Percentiles rank a stretch among this genome's conserved stretches.
Evolutionary conservation across 768 basidiomycete genomes (phyloP).

Genomic region (Suillus brevipes): DNA sequence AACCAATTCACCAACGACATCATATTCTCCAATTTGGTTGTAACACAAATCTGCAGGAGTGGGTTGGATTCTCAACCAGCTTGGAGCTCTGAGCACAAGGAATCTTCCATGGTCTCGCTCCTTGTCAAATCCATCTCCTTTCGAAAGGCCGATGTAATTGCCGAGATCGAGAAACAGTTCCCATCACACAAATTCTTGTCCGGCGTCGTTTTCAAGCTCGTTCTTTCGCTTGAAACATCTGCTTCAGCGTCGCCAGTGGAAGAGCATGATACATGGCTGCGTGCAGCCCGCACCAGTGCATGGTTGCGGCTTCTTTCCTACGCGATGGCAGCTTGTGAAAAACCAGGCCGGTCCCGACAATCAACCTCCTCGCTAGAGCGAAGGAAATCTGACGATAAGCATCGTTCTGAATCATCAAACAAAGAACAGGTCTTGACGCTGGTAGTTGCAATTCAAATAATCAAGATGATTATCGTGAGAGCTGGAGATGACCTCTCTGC

Average conservation of each 20-base stretch:
- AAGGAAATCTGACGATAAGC: slow-evolving; percentile 46
- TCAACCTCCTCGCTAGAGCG: slow-evolving; percentile 36
- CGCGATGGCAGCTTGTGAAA: slow-evolving; percentile 53
- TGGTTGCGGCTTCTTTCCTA: slow-evolving; percentile 69
- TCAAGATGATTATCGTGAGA: slow-evolving; percentile 67
- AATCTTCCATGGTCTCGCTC: slow-evolving; percentile 37
- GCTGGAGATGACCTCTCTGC: slow-evolving; percentile 60
- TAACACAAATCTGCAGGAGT: slow-evolving; percentile 45
- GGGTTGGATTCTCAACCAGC: slow-evolving; percentile 44
- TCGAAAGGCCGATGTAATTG: slow-evolving; percentile 51
- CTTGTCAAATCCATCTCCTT: slow-evolving; percentile 49
- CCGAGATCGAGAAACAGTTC: slow-evolving; percentile 53
- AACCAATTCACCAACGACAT: slow-evolving; percentile 52
- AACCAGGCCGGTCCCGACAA: slow-evolving; percentile 23
- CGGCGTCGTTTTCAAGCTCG: slow-evolving; percentile 63
- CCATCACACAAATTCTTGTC: slow-evolving; percentile 64
- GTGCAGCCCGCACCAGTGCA: slow-evolving; percentile 44
- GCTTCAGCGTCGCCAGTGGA: slow-evolving; percentile 43
- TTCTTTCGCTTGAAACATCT: slow-evolving; percentile 51
- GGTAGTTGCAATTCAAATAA: slow-evolving; percentile 58
- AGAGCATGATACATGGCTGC: slow-evolving; percentile 46
- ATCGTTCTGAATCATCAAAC: slow-evolving; percentile 15
- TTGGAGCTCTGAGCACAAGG: slow-evolving; percentile 24
- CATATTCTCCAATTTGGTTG: slow-evolving; percentile 47
- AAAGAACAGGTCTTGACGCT: slow-evolving; percentile 30